Evolutionary conservation across 352 stramenopile species (phyloP).

Genomic region (Globisporangium camurandrum): DNA sequence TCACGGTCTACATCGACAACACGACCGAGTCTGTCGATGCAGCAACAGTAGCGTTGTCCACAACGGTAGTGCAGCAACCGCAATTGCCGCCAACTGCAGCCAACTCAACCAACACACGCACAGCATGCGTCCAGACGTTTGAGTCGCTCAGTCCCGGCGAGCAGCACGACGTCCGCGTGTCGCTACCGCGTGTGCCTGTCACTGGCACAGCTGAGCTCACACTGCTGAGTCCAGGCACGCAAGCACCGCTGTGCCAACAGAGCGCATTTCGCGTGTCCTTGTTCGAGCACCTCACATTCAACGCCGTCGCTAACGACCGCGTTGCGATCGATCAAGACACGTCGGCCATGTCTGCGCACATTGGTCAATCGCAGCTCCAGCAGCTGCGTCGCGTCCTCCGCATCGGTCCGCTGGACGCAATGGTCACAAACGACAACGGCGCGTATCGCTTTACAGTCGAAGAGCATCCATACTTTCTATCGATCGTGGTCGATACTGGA

Average conservation of each 20-base stretch:
- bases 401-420: conserved; percentile 47
- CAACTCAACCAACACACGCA: background rate
- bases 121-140: conserved; percentile 5
- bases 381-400: conserved; percentile 37
- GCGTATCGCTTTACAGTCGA: conserved; percentile 34
- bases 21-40: conserved; percentile 12
- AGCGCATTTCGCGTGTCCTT: conserved; percentile 34
- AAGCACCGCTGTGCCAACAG: conserved; percentile 44
- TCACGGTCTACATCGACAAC: conserved; percentile 15
- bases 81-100: no score
- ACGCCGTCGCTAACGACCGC: conserved; percentile 17
- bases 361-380: conserved; percentile 28
- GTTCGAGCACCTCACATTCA: conserved; percentile 28
- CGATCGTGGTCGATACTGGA: no score
- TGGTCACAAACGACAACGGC: conserved; percentile 33
- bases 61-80: no score
- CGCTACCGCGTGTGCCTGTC: conserved; percentile 16
- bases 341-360: conserved; percentile 16
- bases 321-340: conserved; percentile 11
- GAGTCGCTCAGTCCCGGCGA: conserved; percentile 18
- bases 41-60: no score
- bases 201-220: conserved; percentile 26
- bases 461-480: conserved; percentile 27
- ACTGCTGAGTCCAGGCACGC: conserved; percentile 52
- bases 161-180: conserved; percentile 20